phyloP scores from a whole-genome alignment of 768 basidiomycete species.

The Panaeolus papilionaceus region DNA sequence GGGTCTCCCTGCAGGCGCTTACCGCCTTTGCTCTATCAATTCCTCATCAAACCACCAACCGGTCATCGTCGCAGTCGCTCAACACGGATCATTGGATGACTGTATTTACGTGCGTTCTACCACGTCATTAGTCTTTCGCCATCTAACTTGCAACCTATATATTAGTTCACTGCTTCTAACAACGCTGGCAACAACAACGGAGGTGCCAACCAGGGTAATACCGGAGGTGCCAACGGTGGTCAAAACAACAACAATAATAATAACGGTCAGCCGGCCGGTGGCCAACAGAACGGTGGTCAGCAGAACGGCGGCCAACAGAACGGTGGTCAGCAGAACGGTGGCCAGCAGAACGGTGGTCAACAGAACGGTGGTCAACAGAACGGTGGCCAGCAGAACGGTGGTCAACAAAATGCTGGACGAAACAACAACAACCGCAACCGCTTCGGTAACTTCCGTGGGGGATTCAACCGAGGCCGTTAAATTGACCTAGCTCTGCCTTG shows the following conservation, averaged over 20 bases:
- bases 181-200: constrained; percentile 17
- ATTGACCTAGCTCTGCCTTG: neutral
- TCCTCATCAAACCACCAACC: constrained; percentile 60
- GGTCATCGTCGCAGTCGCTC: constrained; percentile 57
- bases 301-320: constrained; percentile 5
- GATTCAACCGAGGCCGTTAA: constrained; percentile 1
- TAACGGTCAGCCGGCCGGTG: neutral
- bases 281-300: neutral
- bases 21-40: constrained; percentile 62
- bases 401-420: neutral
- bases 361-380: constrained; percentile 11
- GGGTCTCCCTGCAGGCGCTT: constrained; percentile 61
- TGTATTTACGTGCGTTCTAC: constrained; percentile 48
- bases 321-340: constrained; percentile 5
- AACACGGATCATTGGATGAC: constrained; percentile 61
- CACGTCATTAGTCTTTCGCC: constrained; percentile 8
- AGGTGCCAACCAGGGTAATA: neutral
- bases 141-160: neutral
- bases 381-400: constrained; percentile 1
- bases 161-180: constrained; percentile 14
- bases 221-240: neutral
- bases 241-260: neutral
- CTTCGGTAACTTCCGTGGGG: neutral
- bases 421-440: neutral
- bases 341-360: neutral